Evolutionary conservation across 805 yeast genomes (phyloP).

Genomic region (Metschnikowia proteae): DNA sequence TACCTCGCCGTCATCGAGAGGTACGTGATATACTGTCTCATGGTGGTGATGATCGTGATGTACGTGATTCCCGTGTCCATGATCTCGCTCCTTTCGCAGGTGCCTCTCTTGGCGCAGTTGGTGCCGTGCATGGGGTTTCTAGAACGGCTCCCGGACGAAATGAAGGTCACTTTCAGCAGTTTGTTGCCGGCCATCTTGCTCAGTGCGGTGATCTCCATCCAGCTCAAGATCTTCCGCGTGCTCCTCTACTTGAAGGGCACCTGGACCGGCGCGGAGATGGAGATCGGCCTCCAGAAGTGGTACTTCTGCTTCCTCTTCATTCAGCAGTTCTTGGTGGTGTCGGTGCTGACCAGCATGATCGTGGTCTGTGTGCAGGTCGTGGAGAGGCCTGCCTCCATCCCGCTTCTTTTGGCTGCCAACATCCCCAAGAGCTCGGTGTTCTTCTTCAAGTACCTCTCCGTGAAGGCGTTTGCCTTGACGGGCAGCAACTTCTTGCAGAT

Average conservation of each 20-base stretch:
- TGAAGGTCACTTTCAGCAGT: constrained; percentile 54
- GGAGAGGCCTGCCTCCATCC: constrained; percentile 68
- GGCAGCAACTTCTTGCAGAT: constrained; percentile 68
- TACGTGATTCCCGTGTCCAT: constrained; percentile 86
- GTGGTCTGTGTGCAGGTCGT: constrained; percentile 58
- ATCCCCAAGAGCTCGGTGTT: constrained; percentile 85
- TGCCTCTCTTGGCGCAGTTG: constrained; percentile 58
- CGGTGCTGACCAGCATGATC: constrained; percentile 75
- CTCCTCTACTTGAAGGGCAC: constrained; percentile 55
- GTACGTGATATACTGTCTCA: constrained; percentile 44
- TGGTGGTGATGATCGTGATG: constrained; percentile 46
- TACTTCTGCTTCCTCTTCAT: constrained; percentile 73
- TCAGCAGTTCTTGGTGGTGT: constrained; percentile 80
- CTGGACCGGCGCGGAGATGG: constrained; percentile 58
- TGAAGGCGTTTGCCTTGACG: constrained; percentile 72
- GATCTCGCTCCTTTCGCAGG: constrained; percentile 71
- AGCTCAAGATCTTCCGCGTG: constrained; percentile 53
- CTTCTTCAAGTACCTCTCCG: constrained; percentile 70
- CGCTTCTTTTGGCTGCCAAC: constrained; percentile 67
- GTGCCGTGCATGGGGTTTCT: constrained; percentile 61
- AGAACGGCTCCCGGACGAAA: constrained; percentile 48
- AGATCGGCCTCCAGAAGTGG: constrained; percentile 73
- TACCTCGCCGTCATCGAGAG: constrained; percentile 36
- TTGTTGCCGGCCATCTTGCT: constrained; percentile 66
- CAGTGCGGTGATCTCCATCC: constrained; percentile 58